phyloP scores from a whole-genome alignment of 805 yeast genomes.

The Cyberlindnera petersonii region DNA sequence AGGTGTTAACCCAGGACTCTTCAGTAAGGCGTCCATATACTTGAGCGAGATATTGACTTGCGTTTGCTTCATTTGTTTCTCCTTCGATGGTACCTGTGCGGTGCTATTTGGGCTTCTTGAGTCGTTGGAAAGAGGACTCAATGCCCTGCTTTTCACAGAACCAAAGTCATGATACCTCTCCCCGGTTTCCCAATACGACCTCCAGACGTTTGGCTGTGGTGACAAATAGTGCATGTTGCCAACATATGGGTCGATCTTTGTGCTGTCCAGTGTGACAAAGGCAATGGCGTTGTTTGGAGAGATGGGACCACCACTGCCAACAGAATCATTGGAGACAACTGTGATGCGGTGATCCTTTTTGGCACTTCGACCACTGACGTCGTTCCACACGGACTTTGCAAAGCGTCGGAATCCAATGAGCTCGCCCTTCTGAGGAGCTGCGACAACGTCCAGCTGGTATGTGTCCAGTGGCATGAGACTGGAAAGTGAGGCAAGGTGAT shows the following conservation, averaged over 20 bases:
- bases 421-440: constrained; percentile 1
- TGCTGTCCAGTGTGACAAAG: constrained; percentile 3
- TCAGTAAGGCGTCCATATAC: neutral
- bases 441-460: neutral
- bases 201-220: neutral
- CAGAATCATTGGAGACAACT: neutral
- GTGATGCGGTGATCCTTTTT: neutral
- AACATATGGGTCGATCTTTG: neutral
- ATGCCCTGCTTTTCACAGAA: too few species aligned
- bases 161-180: neutral
- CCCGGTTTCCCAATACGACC: neutral
- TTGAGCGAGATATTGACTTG: neutral
- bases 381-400: constrained; percentile 5
- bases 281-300: constrained; percentile 3
- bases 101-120: neutral
- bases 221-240: neutral
- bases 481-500: constrained; percentile 1
- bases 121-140: neutral
- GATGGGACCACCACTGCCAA: neutral
- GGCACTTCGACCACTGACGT: neutral
- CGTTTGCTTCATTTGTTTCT: neutral
- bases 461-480: neutral
- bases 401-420: constrained; percentile 10
- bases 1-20: neutral
- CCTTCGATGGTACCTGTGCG: neutral